These are phyloP conservation scores for Bipolaris bicolor DNA, from an alignment of 2,329 filamentous ascomycete species.

Conservation along the genomic window DNA sequence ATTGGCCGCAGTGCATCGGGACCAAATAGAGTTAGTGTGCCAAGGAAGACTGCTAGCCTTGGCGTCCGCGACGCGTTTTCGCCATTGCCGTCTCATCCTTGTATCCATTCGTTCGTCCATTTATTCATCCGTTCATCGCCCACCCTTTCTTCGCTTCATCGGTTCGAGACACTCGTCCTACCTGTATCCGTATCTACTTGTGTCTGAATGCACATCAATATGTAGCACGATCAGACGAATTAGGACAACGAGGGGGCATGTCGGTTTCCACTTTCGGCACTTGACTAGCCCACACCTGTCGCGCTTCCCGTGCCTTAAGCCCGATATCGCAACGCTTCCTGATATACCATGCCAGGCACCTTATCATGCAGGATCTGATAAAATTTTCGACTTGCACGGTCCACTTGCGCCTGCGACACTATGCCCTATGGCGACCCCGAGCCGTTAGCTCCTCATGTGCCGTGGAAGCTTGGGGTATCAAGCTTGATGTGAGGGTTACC, in stretches of 20 bases:
- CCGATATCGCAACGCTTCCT: background rate
- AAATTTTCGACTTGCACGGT: slow-evolving; percentile 4
- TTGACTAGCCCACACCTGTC: background rate
- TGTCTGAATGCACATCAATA: too few species aligned
- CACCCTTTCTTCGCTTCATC: background rate
- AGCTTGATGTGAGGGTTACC: background rate
- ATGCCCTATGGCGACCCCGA: background rate
- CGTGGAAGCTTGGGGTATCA: background rate
- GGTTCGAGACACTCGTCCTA: too few species aligned
- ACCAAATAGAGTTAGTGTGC: background rate
- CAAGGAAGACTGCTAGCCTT: background rate
- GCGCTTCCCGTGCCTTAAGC: background rate
- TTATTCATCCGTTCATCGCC: background rate
- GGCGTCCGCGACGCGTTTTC: background rate
- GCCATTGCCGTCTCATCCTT: background rate
- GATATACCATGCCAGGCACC: background rate
- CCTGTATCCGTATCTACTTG: too few species aligned
- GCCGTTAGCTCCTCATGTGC: background rate
- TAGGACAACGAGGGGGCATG: too few species aligned
- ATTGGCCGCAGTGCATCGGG: background rate
- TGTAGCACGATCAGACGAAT: too few species aligned
- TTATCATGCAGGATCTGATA: slow-evolving; percentile 12
- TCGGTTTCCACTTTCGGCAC: background rate
- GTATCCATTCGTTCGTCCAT: background rate
- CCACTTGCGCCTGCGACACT: background rate